A percentile compares a stretch with the other conserved stretches of the same genome.
Conservation (phyloP, 805 yeast genomes). For the Brettanomyces custersianus region DNA sequence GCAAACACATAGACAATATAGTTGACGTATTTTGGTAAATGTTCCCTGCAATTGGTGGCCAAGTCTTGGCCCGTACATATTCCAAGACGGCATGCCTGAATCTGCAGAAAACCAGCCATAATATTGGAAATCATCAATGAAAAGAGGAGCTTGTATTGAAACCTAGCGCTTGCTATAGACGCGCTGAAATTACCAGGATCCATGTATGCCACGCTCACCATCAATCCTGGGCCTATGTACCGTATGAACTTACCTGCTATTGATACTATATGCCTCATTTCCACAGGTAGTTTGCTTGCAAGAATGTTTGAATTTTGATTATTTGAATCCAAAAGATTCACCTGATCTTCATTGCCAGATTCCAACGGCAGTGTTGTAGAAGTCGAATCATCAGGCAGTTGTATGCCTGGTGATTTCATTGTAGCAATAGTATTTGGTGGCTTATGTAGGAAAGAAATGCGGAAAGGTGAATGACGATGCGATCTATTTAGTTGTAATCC, state of each 20-base stretch:
- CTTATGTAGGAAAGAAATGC: too few relatives aligned
- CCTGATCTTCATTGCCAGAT: too few relatives aligned
- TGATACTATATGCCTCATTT: neutral
- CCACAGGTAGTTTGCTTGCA: too few relatives aligned
- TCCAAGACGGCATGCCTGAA: constrained; percentile 79
- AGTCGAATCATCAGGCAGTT: too few relatives aligned
- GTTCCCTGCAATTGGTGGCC: constrained; percentile 77
- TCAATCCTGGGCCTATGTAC: constrained; percentile 85
- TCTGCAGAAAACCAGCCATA: constrained; percentile 81
- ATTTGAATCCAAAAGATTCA: too few relatives aligned
- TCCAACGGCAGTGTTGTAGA: too few relatives aligned
- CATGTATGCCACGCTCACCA: constrained; percentile 94
- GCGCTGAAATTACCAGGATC: constrained; percentile 97
- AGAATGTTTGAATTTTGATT: too few relatives aligned
- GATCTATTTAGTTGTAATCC: too few relatives aligned
- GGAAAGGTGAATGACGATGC: too few relatives aligned
- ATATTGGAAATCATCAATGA: constrained; percentile 72
- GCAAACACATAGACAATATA: constrained; percentile 64
- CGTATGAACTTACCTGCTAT: constrained; percentile 28
- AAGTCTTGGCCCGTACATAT: constrained; percentile 90
- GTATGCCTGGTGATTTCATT: too few relatives aligned
- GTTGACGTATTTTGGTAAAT: constrained; percentile 56
- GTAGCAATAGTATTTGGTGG: too few relatives aligned
- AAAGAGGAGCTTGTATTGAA: constrained; percentile 69
- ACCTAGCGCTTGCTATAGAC: constrained; percentile 75